Evolutionary conservation across 805 yeast genomes (phyloP).

Genomic region (Metschnikowia picachoensis): DNA sequence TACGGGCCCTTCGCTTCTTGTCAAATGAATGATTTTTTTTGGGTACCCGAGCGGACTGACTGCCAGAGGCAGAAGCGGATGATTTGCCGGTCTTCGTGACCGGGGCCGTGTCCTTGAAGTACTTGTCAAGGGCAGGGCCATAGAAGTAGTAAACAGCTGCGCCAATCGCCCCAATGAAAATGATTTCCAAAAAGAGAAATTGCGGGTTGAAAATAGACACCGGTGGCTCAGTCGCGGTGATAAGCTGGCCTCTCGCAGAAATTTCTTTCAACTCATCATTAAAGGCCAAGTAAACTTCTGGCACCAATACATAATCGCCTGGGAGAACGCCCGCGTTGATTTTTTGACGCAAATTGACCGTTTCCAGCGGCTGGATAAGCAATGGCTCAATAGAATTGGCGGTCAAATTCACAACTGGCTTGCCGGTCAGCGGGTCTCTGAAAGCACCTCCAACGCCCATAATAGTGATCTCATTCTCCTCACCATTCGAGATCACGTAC

Average conservation of each 20-base stretch:
- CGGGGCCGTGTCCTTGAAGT: conserved; percentile 39
- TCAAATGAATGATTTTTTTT: conserved; percentile 10
- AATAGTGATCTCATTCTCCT: conserved; percentile 42
- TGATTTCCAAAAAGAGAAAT: conserved; percentile 56
- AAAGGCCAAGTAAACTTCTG: conserved; percentile 52
- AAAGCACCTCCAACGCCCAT: conserved; percentile 70
- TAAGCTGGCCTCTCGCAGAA: conserved; percentile 54
- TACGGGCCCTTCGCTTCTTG: conserved; percentile 14
- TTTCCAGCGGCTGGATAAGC: conserved; percentile 45
- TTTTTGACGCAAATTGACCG: conserved; percentile 51
- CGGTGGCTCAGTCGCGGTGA: conserved; percentile 58
- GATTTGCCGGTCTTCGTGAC: conserved; percentile 17
- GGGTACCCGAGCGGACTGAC: conserved; percentile 17
- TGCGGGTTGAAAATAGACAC: conserved; percentile 72
- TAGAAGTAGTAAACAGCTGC: conserved; percentile 43
- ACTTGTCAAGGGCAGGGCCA: conserved; percentile 42
- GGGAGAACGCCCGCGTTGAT: conserved; percentile 57
- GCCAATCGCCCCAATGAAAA: conserved; percentile 34
- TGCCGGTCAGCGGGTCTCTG: conserved; percentile 51
- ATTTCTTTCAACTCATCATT: conserved; percentile 50
- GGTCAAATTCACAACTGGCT: conserved; percentile 57
- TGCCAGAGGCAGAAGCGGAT: conserved; percentile 11
- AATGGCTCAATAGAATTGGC: conserved; percentile 62
- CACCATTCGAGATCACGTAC: conserved; percentile 55
- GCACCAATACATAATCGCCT: conserved; percentile 54